Evolutionary conservation across 768 basidiomycete genomes (phyloP).

Genomic region (Mycena venus): DNA sequence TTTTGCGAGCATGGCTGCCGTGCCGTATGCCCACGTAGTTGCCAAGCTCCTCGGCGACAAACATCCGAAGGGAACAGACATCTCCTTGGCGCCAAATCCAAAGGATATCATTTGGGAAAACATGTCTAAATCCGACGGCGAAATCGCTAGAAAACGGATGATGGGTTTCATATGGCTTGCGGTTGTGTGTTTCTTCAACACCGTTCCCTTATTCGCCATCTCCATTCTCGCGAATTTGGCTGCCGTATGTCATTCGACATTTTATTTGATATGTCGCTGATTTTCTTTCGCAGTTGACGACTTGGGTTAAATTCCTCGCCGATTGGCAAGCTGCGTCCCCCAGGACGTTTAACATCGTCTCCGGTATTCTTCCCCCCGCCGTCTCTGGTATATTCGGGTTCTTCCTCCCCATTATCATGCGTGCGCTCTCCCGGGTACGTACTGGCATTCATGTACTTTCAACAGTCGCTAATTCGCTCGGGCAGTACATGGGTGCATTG

Average conservation of each 20-base stretch:
- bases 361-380: conserved; percentile 93
- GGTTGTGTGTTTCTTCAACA: conserved; percentile 93
- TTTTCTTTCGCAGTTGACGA: conserved; percentile 60
- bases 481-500: conserved; percentile 71
- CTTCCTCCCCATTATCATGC: conserved; percentile 93
- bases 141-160: conserved; percentile 74
- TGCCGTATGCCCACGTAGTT: conserved; percentile 77
- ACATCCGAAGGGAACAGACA: conserved; percentile 67
- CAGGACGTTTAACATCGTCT: conserved; percentile 83
- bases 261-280: conserved; percentile 13
- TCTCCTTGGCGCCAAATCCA: conserved; percentile 75
- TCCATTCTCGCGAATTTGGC: conserved; percentile 93
- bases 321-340: conserved; percentile 76
- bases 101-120: conserved; percentile 96
- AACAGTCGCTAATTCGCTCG: conserved; percentile 74
- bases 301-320: conserved; percentile 82
- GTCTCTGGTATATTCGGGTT: conserved; percentile 92
- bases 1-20: conserved; percentile 78
- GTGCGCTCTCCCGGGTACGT: conserved; percentile 80
- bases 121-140: conserved; percentile 78
- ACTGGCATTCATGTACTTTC: conserved; percentile 66
- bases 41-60: conserved; percentile 68
- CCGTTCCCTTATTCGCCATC: conserved; percentile 90
- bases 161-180: conserved; percentile 86
- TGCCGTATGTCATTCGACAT: conserved; percentile 57